Conservation (phyloP, 2,329 filamentous ascomycete genomes). For the Talaromyces sp. region DNA sequence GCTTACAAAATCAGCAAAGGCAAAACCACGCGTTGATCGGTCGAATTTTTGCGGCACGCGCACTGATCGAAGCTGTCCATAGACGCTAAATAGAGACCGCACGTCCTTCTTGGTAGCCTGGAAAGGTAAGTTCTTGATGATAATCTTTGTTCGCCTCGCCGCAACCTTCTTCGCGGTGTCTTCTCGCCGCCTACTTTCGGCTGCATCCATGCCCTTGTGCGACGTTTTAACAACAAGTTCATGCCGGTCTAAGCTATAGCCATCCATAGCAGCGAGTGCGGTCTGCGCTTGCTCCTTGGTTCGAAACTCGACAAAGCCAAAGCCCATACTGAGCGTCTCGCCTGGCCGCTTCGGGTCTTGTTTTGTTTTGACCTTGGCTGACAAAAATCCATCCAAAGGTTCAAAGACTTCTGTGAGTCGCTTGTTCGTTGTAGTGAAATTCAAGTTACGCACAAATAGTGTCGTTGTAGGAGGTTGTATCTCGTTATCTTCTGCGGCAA, state of each 20-base stretch:
- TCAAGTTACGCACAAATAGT: conserved; percentile 88
- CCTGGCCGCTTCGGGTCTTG: conserved; percentile 85
- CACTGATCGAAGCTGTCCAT: conserved; percentile 87
- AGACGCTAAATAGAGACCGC: conserved; percentile 76
- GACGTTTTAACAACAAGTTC: conserved; percentile 80
- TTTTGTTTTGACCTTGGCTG: conserved; percentile 88
- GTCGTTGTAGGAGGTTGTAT: conserved; percentile 62
- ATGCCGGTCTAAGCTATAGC: conserved; percentile 80
- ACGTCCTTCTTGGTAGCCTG: conserved; percentile 92
- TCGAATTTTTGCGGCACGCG: conserved; percentile 95
- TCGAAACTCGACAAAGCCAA: conserved; percentile 88
- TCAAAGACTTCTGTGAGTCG: conserved; percentile 73
- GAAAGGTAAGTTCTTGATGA: conserved; percentile 98
- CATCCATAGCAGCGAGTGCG: conserved; percentile 81
- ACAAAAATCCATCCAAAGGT: conserved; percentile 80
- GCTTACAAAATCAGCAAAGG: conserved; percentile 93
- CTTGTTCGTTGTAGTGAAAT: conserved; percentile 79
- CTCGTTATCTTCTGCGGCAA: conserved; percentile 36
- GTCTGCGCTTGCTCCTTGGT: conserved; percentile 72
- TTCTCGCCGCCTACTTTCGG: conserved; percentile 76
- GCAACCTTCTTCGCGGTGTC: conserved; percentile 78
- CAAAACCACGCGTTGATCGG: conserved; percentile 82
- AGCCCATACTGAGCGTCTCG: conserved; percentile 91
- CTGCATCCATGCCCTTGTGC: conserved; percentile 81
- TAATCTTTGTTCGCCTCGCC: conserved; percentile 78